phyloP scores from a whole-genome alignment of 1,284 basidiomycete genomes.

The Xanthoconium separans region DNA sequence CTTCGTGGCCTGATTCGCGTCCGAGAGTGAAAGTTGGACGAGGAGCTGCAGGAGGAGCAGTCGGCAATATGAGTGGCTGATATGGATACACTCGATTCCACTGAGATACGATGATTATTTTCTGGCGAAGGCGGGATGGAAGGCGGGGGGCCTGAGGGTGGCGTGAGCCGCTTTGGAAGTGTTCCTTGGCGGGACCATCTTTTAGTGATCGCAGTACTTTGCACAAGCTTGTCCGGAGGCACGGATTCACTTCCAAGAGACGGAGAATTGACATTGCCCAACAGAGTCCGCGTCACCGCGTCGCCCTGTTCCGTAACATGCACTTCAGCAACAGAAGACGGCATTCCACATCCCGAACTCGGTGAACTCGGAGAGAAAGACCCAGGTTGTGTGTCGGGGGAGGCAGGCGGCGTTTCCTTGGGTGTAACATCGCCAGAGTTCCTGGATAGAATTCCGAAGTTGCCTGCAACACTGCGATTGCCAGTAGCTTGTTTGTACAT shows the following conservation, averaged over 20 bases:
- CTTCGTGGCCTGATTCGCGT: conserved; percentile 46
- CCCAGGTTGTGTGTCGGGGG: not conserved
- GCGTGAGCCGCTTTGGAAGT: conserved; percentile 52
- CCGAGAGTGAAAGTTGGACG: conserved; percentile 36
- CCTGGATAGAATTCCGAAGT: conserved; percentile 27
- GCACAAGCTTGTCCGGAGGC: conserved; percentile 16
- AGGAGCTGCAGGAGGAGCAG: conserved; percentile 42
- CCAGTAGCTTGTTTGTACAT: conserved; percentile 32
- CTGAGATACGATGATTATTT: conserved; percentile 16
- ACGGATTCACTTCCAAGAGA: not conserved
- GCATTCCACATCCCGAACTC: not conserved
- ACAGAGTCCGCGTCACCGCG: not conserved
- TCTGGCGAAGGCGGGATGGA: conserved; percentile 39
- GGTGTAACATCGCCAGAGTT: conserved; percentile 9
- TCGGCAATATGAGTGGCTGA: conserved; percentile 39
- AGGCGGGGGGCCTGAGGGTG: conserved; percentile 59
- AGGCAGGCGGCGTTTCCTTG: conserved; percentile 12
- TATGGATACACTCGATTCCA: conserved; percentile 26
- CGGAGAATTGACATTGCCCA: not conserved
- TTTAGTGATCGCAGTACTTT: conserved; percentile 36
- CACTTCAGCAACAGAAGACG: not conserved
- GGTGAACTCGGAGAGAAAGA: conserved; percentile 7
- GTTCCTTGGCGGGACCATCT: conserved; percentile 61
- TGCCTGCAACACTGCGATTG: conserved; percentile 33
- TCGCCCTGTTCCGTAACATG: conserved; percentile 4